Conservation (phyloP, 371 early-diverging fungal genomes). For the Mortierella polycephala region DNA sequence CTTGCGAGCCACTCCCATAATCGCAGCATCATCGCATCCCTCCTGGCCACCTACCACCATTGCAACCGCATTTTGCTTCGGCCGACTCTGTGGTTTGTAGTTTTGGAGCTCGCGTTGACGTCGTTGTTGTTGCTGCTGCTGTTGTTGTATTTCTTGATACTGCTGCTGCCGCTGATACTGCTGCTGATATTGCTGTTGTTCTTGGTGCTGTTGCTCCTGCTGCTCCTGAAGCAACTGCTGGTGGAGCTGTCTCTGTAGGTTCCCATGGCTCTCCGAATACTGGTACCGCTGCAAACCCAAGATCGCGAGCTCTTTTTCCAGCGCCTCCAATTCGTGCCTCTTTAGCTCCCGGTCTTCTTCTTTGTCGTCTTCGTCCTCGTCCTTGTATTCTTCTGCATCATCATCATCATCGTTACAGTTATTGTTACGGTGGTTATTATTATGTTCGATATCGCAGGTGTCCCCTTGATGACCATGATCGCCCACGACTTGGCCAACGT, state of each 20-base stretch:
- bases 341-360: slow-evolving; percentile 15
- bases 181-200: background rate
- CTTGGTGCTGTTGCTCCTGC: slow-evolving; percentile 27
- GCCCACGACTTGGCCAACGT: too few species aligned
- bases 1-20: too few species aligned
- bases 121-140: background rate
- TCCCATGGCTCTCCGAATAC: background rate
- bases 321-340: slow-evolving; percentile 9
- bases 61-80: too few species aligned
- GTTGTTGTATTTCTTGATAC: slow-evolving; percentile 1
- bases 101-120: too few species aligned
- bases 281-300: slow-evolving; percentile 16
- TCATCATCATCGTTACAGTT: background rate
- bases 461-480: too few species aligned
- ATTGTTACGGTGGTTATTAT: too few species aligned
- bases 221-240: background rate
- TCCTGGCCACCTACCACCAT: too few species aligned
- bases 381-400: background rate
- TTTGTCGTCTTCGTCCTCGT: background rate
- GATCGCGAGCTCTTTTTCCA: slow-evolving; percentile 11
- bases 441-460: too few species aligned
- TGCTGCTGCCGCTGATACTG: background rate
- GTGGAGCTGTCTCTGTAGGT: background rate
- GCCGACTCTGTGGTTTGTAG: too few species aligned
- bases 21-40: too few species aligned